A percentile compares a stretch with the other conserved stretches of the same genome.
Conservation (phyloP, 2,329 filamentous ascomycete species). For the Hypoxylon sp. region DNA sequence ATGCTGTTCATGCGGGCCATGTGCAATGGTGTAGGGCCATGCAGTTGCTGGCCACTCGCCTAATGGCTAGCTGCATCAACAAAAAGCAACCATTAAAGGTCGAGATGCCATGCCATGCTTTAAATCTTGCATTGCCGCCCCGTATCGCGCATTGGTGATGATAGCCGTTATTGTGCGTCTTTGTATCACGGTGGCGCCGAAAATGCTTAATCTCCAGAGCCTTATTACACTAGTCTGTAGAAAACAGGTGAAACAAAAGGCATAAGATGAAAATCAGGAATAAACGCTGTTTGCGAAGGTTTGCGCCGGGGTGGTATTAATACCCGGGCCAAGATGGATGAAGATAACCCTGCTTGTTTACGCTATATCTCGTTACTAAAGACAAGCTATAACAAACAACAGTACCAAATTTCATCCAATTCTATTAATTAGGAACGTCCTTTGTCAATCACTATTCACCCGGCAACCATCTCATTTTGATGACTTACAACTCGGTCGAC, state of each 20-base stretch:
- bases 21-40: constrained; percentile 10
- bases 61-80: constrained; percentile 41
- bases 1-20: constrained; percentile 40
- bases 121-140: constrained; percentile 25
- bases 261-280: constrained; percentile 11
- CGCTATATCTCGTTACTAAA: neutral
- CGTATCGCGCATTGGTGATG: constrained; percentile 16
- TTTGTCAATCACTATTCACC: constrained; percentile 40
- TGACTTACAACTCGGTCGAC: constrained; percentile 23
- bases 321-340: constrained; percentile 19
- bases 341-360: constrained; percentile 36
- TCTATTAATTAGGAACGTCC: constrained; percentile 25
- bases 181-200: constrained; percentile 29
- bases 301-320: constrained; percentile 15
- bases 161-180: constrained; percentile 20
- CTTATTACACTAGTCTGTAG: constrained; percentile 8
- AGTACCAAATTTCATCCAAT: constrained; percentile 30
- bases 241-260: constrained; percentile 13
- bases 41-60: constrained; percentile 23
- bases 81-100: constrained; percentile 16
- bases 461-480: constrained; percentile 39
- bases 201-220: constrained; percentile 23
- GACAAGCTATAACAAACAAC: constrained; percentile 28
- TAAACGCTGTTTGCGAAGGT: constrained; percentile 15
- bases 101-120: constrained; percentile 19